Evolutionary conservation across 371 early-diverging fungal genomes (phyloP).

Genomic region (Parasitella parasitica): DNA sequence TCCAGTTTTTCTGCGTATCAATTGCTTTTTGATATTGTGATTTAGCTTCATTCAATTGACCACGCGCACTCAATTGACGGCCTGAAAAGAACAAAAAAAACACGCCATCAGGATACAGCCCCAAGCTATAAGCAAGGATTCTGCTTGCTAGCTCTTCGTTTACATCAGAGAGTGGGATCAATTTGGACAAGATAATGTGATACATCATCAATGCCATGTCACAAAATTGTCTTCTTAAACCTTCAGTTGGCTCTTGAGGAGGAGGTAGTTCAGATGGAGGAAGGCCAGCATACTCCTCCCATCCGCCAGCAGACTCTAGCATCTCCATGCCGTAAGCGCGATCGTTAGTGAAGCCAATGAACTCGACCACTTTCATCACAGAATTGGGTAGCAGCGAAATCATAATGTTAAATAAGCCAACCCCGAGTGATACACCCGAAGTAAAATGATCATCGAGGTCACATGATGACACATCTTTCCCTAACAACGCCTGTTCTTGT

Average conservation of each 20-base stretch:
- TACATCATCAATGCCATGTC: constrained; percentile 65
- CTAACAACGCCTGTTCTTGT: constrained; percentile 32
- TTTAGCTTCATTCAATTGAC: constrained; percentile 53
- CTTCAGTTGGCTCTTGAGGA: constrained; percentile 32
- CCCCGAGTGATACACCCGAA: constrained; percentile 72
- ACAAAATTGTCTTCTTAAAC: constrained; percentile 56
- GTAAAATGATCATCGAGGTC: constrained; percentile 73
- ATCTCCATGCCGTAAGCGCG: constrained; percentile 65
- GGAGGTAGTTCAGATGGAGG: constrained; percentile 9
- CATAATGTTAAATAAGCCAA: constrained; percentile 60
- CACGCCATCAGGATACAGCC: constrained; percentile 61
- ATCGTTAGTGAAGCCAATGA: constrained; percentile 75
- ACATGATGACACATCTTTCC: constrained; percentile 31
- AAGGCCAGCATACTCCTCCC: constrained; percentile 28
- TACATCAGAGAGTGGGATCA: constrained; percentile 57
- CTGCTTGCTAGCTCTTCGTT: constrained; percentile 47
- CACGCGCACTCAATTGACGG: constrained; percentile 50
- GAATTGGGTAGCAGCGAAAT: constrained; percentile 52
- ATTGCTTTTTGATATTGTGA: constrained; percentile 49
- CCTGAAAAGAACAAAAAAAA: constrained; percentile 69
- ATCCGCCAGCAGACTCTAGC: constrained; percentile 60
- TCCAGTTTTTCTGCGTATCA: constrained; percentile 64
- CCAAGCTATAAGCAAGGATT: constrained; percentile 46
- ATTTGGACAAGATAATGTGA: constrained; percentile 65
- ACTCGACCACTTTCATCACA: constrained; percentile 54